phyloP scores from a whole-genome alignment of 768 basidiomycete genomes.

The Hydnomerulius pinastri region DNA sequence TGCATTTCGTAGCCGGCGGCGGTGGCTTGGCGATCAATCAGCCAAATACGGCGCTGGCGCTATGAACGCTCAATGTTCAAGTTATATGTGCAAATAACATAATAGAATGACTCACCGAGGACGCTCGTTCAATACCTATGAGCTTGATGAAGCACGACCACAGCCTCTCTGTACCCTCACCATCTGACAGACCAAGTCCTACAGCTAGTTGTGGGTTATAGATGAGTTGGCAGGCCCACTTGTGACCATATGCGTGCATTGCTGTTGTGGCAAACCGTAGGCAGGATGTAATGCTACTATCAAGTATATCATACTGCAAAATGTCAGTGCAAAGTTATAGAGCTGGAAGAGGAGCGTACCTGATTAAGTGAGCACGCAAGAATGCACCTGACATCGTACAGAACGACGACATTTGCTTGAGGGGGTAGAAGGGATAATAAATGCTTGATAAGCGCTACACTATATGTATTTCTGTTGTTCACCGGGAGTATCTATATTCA shows the following conservation, averaged over 20 bases:
- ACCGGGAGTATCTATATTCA: conserved; percentile 41
- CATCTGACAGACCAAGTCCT: no score
- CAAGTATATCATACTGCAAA: conserved; percentile 31
- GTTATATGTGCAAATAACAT: background rate
- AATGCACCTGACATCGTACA: conserved; percentile 40
- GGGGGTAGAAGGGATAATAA: conserved; percentile 31
- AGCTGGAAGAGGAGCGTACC: conserved; percentile 19
- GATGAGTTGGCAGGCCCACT: no score
- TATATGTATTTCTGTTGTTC: conserved; percentile 44
- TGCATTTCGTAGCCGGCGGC: conserved; percentile 26
- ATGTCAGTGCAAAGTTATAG: conserved; percentile 4
- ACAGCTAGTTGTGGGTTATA: no score
- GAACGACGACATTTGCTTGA: conserved; percentile 25
- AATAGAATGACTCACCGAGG: conserved; percentile 23
- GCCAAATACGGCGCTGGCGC: conserved; percentile 31
- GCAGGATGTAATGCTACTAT: conserved; percentile 11
- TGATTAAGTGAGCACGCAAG: conserved; percentile 22
- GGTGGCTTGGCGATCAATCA: conserved; percentile 34
- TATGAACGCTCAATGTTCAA: background rate
- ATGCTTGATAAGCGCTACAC: conserved; percentile 33
- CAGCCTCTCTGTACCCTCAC: conserved; percentile 37
- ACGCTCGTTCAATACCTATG: conserved; percentile 33
- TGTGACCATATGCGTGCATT: no score
- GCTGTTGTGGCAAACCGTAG: no score
- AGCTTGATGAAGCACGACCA: conserved; percentile 29